phyloP scores from a whole-genome alignment of 2,329 filamentous ascomycete species.

The Penicillium sp. region DNA sequence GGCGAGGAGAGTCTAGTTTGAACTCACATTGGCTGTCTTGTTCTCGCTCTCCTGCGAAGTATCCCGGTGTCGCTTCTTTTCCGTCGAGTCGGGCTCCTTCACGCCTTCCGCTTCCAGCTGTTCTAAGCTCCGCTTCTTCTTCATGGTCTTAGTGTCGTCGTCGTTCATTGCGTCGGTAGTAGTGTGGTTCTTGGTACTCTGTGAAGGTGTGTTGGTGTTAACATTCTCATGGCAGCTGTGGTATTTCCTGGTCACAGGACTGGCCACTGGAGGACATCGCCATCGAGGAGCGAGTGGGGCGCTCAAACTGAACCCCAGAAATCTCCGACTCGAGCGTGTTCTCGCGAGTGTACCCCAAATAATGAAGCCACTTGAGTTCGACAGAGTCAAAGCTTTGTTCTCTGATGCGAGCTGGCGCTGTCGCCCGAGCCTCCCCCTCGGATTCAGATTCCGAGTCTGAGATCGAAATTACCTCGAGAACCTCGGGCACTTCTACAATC shows the following conservation, averaged over 20 bases:
- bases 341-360: not conserved
- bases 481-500: not conserved
- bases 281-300: not conserved
- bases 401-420: not conserved
- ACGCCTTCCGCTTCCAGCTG: slow-evolving; percentile 41
- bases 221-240: slow-evolving; percentile 6
- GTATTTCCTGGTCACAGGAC: not conserved
- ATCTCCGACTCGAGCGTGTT: not conserved
- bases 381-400: not conserved
- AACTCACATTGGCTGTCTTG: slow-evolving; percentile 30
- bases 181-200: not conserved
- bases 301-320: not conserved
- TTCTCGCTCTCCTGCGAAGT: slow-evolving; percentile 41
- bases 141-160: slow-evolving; percentile 36
- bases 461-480: not conserved
- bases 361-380: not conserved
- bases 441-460: slow-evolving; percentile 4
- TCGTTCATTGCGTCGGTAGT: slow-evolving; percentile 18
- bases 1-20: not conserved
- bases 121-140: slow-evolving; percentile 49
- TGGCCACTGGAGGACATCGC: not conserved
- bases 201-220: slow-evolving; percentile 8
- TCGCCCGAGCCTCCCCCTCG: not conserved
- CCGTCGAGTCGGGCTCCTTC: slow-evolving; percentile 36
- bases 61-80: slow-evolving; percentile 49